A percentile compares a stretch with the other conserved stretches of the same genome.
Evolutionary conservation across 331 rosid species (phyloP).

Genomic region (Prunus yedoensis): DNA sequence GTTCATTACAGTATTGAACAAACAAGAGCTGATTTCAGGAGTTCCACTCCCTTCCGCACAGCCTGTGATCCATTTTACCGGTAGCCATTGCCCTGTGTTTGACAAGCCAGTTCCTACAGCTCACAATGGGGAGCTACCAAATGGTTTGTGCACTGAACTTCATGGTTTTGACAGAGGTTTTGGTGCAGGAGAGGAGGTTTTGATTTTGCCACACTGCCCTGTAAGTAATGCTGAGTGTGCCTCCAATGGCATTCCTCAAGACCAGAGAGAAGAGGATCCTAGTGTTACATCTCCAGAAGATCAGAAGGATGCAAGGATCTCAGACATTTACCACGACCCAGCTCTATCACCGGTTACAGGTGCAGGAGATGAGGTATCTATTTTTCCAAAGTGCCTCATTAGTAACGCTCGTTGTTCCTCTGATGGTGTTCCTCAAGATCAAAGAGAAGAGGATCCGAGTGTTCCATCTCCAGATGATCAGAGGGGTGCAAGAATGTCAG

Average conservation of each 20-base stretch:
- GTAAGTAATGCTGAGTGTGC: constrained; percentile 43
- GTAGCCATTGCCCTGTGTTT: constrained; percentile 27
- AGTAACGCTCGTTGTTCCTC: constrained; percentile 37
- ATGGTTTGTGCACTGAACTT: constrained; percentile 34
- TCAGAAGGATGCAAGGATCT: constrained; percentile 38
- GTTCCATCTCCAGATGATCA: constrained; percentile 54
- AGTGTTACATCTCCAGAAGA: constrained; percentile 51
- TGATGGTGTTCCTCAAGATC: constrained; percentile 22
- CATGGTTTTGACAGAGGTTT: constrained; percentile 25
- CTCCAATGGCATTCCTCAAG: constrained; percentile 50
- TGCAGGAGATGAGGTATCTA: constrained; percentile 27
- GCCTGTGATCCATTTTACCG: constrained; percentile 38
- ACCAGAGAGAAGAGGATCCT: constrained; percentile 32
- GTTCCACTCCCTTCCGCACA: constrained; percentile 37
- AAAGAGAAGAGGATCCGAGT: constrained; percentile 25
- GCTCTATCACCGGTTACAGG: constrained; percentile 35
- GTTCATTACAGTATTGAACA: constrained; percentile 47
- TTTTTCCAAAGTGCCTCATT: constrained; percentile 42
- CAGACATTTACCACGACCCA: constrained; percentile 40
- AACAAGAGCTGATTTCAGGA: constrained; percentile 41
- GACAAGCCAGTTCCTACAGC: constrained; percentile 37
- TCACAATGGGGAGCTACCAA: constrained; percentile 23
- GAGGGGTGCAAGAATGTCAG: constrained; percentile 30
- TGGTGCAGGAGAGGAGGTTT: constrained; percentile 26
- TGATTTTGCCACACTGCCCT: constrained; percentile 40